Conservation (phyloP, 768 basidiomycete genomes). For the Tylopilus plumbeoviolaceoides region DNA sequence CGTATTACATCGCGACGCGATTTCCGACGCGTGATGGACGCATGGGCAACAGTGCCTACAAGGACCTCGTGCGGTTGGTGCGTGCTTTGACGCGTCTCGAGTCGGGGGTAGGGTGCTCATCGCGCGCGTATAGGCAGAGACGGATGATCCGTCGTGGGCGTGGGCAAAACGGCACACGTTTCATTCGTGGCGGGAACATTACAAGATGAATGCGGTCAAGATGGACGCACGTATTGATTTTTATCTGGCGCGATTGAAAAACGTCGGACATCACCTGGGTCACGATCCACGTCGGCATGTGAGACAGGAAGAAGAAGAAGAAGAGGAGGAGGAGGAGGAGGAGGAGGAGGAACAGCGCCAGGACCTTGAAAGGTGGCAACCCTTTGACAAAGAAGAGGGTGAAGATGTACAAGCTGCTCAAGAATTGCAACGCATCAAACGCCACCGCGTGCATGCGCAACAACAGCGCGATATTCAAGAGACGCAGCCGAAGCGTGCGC, state of each 20-base stretch:
- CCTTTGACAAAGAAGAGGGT: constrained; percentile 2
- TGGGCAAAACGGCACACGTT: constrained; percentile 45
- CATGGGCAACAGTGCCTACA: constrained; percentile 45
- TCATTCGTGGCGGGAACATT: constrained; percentile 63
- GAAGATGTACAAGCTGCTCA: background rate
- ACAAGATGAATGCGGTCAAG: constrained; percentile 38
- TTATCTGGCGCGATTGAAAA: constrained; percentile 21
- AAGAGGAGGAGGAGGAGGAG: background rate
- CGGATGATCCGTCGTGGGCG: constrained; percentile 35
- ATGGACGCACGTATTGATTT: constrained; percentile 42
- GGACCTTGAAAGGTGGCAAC: background rate
- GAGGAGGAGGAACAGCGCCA: constrained; percentile 5
- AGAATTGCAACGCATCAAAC: constrained; percentile 12
- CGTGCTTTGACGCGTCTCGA: constrained; percentile 12
- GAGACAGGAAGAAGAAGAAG: background rate
- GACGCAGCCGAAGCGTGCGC: constrained; percentile 13
- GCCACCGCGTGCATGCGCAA: constrained; percentile 8
- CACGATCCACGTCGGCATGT: constrained; percentile 22
- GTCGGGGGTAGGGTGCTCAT: background rate
- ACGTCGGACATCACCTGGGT: constrained; percentile 18
- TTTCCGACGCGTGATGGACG: constrained; percentile 43
- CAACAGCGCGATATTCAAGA: background rate
- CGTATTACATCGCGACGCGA: constrained; percentile 46
- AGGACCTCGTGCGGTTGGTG: constrained; percentile 46
- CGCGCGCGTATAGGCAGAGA: constrained; percentile 17